A percentile compares a stretch with the other conserved stretches of the same genome.
Evolutionary conservation across 768 basidiomycete genomes (phyloP).

Genomic region (Mycena capillaripes): DNA sequence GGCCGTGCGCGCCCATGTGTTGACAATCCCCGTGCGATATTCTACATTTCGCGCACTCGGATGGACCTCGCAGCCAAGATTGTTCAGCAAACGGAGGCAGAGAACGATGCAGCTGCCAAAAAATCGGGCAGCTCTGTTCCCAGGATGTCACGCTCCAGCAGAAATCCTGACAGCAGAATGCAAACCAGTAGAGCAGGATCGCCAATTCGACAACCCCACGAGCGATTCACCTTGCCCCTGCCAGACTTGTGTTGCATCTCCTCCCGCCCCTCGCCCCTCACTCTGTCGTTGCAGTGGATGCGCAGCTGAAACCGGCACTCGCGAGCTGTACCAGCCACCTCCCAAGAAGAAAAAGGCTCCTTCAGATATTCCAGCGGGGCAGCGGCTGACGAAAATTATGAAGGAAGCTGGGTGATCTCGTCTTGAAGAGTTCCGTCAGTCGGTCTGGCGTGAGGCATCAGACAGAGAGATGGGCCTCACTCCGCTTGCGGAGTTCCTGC

Average conservation of each 20-base stretch:
- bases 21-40: slow-evolving; percentile 2
- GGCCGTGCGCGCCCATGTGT: slow-evolving; percentile 1
- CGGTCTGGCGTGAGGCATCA: slow-evolving; percentile 7
- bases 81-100: not conserved
- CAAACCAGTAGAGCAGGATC: slow-evolving; percentile 3
- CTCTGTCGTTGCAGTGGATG: slow-evolving; percentile 15
- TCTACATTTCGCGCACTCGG: slow-evolving; percentile 5
- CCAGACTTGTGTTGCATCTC: not conserved
- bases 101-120: slow-evolving; percentile 4
- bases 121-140: not conserved
- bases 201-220: not conserved
- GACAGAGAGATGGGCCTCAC: not conserved
- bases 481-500: slow-evolving; percentile 10
- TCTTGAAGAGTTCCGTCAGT: slow-evolving; percentile 1
- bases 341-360: slow-evolving; percentile 8
- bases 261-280: not conserved
- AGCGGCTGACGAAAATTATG: slow-evolving; percentile 16
- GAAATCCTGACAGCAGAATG: not conserved
- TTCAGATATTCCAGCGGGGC: not conserved
- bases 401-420: not conserved
- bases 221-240: not conserved
- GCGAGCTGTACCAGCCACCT: not conserved
- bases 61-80: not conserved
- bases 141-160: not conserved
- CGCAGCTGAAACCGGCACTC: not conserved